Evolutionary conservation across 208 protist species (phyloP), one percentile per base, ranked within the genome.

Genomic region (Leishmania arabica): DNA sequence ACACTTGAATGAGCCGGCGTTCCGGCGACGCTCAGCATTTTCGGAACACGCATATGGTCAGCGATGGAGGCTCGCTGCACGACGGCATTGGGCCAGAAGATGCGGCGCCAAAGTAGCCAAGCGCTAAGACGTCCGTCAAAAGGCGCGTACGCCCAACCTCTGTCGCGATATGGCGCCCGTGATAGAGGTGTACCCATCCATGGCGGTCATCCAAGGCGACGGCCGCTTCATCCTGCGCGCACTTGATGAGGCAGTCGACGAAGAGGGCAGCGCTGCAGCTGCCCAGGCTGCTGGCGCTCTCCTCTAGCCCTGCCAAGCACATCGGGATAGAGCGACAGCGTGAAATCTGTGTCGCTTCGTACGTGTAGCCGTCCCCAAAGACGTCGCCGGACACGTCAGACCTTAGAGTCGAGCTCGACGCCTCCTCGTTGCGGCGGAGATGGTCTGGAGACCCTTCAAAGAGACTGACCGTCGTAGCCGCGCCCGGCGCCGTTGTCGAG

Each of bases 171-270:
- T 85, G 82, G 13, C 80, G 83, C 2, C 86, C 86, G 62, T 72
- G 80, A 71, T 83, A 89, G 62, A 89, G 42, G 71, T 77, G 86
- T 1, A 86, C 83, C 86, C 86, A 89, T 17, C 79, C 79, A 21
- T 76, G 78, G 37, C 79, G 64, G 47, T 89, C 86, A 21, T 75
- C 24, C 58, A 89, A 40, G 17, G 69, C 70, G 66, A 89, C 31
- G 21, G 62, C 69, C 9, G 83, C 83, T 40, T 89, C 86, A 47
- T 89, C 86, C n/a, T 78, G 83, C 21, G 80, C 60, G 60, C 83
- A 86, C 60, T 83, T 77, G 24, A 89, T 60, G 13, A 89, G 70
- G 40, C 83, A 84, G 51, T 89, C 83, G 17, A 80, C 83, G 37
- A 89, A 78, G 66, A 89, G 75, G 21, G 80, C 76, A 0, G 83